Conservation (phyloP, 1,139 yeast genomes). For the Candida albicans region DNA sequence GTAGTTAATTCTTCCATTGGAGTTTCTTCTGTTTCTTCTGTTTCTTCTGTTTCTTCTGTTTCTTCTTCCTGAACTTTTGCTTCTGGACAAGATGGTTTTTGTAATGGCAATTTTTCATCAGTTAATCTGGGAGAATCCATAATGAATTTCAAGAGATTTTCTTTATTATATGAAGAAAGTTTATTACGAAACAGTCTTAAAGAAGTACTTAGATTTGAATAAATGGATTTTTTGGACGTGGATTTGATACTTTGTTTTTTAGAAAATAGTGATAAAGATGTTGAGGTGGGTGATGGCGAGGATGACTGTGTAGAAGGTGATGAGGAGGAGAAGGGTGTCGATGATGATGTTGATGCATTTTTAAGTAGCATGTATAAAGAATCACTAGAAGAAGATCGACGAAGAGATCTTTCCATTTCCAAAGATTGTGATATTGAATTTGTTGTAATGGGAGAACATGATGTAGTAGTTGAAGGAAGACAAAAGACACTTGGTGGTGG, state of each 20-base stretch:
- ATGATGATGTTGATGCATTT: not conserved
- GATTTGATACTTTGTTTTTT: not conserved
- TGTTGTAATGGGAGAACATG: slow-evolving; percentile 4
- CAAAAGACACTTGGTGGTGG: slow-evolving; percentile 4
- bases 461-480: slow-evolving; percentile 4
- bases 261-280: not conserved
- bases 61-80: not conserved
- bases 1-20: slow-evolving; percentile 13
- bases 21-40: not conserved
- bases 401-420: not conserved
- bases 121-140: slow-evolving; percentile 23
- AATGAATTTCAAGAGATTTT: slow-evolving; percentile 7
- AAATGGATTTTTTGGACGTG: slow-evolving; percentile 10
- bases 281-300: not conserved
- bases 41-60: not conserved
- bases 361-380: slow-evolving; percentile 9
- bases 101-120: slow-evolving; percentile 22
- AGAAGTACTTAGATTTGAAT: slow-evolving; percentile 20
- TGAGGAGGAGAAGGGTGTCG: not conserved
- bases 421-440: not conserved
- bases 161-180: slow-evolving; percentile 7
- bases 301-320: not conserved
- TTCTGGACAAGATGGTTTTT: not conserved
- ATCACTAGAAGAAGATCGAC: slow-evolving; percentile 9
- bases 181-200: slow-evolving; percentile 14